Conservation (phyloP, 2,329 filamentous ascomycete species). For the Elsinoe ampelina region DNA sequence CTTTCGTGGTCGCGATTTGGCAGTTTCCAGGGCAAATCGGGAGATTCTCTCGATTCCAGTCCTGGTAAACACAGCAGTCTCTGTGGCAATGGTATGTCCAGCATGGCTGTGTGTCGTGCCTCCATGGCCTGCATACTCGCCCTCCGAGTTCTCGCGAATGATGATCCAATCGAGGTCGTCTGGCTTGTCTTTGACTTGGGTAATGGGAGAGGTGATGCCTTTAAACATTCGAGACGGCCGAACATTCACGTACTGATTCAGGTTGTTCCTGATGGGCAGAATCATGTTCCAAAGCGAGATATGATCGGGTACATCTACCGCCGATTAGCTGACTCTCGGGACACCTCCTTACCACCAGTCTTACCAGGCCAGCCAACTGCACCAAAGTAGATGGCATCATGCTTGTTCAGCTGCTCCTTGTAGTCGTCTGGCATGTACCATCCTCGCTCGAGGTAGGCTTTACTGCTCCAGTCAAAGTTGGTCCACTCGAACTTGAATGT, state of each 20-base stretch:
- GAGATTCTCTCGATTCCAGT: conserved; percentile 40
- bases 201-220: conserved; percentile 34
- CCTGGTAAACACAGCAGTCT: conserved; percentile 39
- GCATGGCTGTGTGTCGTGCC: conserved; percentile 35
- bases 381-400: conserved; percentile 50
- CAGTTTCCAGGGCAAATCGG: conserved; percentile 40
- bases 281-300: conserved; percentile 59
- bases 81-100: conserved; percentile 35
- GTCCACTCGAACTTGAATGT: conserved; percentile 44
- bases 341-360: not conserved
- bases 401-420: conserved; percentile 41
- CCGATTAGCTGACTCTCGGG: conserved; percentile 5
- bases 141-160: conserved; percentile 40
- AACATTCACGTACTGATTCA: conserved; percentile 62
- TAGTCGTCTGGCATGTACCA: conserved; percentile 46
- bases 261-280: conserved; percentile 55
- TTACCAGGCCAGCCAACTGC: conserved; percentile 48
- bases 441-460: conserved; percentile 42
- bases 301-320: conserved; percentile 52
- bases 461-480: conserved; percentile 42
- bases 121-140: conserved; percentile 41
- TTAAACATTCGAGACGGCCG: conserved; percentile 42
- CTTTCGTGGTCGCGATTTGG: conserved; percentile 34
- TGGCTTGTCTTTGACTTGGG: conserved; percentile 26
- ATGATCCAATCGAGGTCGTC: conserved; percentile 40